A percentile compares a stretch with the other conserved stretches of the same genome.
Conservation (phyloP, 2,329 filamentous ascomycete genomes). For the Chalaropsis thielavioides region DNA sequence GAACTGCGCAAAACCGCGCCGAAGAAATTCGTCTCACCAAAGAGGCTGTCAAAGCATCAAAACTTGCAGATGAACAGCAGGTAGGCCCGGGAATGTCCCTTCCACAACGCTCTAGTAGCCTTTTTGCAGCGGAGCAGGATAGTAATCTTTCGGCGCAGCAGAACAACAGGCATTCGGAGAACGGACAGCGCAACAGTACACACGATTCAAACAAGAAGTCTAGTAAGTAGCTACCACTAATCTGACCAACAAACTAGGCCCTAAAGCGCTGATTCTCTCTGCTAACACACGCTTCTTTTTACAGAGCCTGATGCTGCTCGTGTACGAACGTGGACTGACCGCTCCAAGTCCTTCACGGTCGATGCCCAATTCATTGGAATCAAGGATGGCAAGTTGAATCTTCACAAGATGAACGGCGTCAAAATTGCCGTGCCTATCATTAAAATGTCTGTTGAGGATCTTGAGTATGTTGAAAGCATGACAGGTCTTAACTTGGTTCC, state of each 20-base stretch:
- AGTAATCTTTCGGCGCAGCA: slow-evolving; percentile 50
- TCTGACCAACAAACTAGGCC: background rate
- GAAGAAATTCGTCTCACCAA: slow-evolving; percentile 77
- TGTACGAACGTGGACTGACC: slow-evolving; percentile 85
- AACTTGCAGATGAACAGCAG: slow-evolving; percentile 31
- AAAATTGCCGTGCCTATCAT: slow-evolving; percentile 92
- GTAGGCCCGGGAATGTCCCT: slow-evolving; percentile 66
- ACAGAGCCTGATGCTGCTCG: slow-evolving; percentile 70
- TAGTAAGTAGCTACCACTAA: slow-evolving; percentile 42
- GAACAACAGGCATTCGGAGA: slow-evolving; percentile 35
- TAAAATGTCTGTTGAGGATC: slow-evolving; percentile 91
- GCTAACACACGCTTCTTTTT: background rate
- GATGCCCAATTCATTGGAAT: slow-evolving; percentile 92
- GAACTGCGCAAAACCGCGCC: slow-evolving; percentile 59
- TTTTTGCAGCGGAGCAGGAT: slow-evolving; percentile 51
- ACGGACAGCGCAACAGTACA: slow-evolving; percentile 26
- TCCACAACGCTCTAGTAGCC: slow-evolving; percentile 66
- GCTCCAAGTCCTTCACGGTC: slow-evolving; percentile 90
- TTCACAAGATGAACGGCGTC: slow-evolving; percentile 95
- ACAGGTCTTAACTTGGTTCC: slow-evolving; percentile 17
- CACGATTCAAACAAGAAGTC: slow-evolving; percentile 44
- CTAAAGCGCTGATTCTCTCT: background rate
- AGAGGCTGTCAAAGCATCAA: slow-evolving; percentile 51
- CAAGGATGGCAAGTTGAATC: slow-evolving; percentile 89
- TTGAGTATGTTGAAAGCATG: slow-evolving; percentile 81